These are phyloP conservation scores for Arthromyces matolae DNA, from an alignment of 768 basidiomycete species.

Conservation along the genomic window DNA sequence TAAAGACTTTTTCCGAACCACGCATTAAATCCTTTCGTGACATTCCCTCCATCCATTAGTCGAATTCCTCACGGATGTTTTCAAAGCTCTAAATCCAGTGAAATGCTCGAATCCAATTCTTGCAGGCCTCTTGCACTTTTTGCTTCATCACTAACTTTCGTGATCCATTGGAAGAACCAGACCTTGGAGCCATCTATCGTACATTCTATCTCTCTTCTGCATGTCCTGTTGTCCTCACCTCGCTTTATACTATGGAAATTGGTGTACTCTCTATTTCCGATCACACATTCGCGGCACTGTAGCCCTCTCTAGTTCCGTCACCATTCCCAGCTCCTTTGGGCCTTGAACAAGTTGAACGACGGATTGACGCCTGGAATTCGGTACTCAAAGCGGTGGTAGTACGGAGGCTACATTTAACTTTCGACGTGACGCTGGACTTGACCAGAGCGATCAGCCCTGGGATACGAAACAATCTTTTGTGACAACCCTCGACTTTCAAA, in stretches of 20 bases:
- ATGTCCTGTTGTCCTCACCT: not conserved
- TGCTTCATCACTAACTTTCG: slow-evolving; percentile 9
- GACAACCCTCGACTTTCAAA: no score
- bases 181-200: slow-evolving; percentile 2
- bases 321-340: slow-evolving; percentile 1
- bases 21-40: slow-evolving; percentile 2
- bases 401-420: slow-evolving; percentile 1
- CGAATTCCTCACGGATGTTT: slow-evolving; percentile 4
- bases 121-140: slow-evolving; percentile 5
- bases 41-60: slow-evolving; percentile 6
- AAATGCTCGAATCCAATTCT: not conserved
- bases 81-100: not conserved
- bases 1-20: slow-evolving; percentile 4
- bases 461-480: no score
- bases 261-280: not conserved
- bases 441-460: slow-evolving; percentile 4
- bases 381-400: not conserved
- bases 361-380: not conserved
- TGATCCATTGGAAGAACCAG: slow-evolving; percentile 5
- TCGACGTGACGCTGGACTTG: slow-evolving; percentile 3
- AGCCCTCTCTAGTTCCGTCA: slow-evolving; percentile 2
- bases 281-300: slow-evolving; percentile 9
- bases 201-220: slow-evolving; percentile 1
- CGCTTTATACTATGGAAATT: not conserved
- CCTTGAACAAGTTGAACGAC: not conserved